Evolutionary conservation across 176 grass and related monocot species (phyloP).

Genomic region (Puya raimondii): DNA sequence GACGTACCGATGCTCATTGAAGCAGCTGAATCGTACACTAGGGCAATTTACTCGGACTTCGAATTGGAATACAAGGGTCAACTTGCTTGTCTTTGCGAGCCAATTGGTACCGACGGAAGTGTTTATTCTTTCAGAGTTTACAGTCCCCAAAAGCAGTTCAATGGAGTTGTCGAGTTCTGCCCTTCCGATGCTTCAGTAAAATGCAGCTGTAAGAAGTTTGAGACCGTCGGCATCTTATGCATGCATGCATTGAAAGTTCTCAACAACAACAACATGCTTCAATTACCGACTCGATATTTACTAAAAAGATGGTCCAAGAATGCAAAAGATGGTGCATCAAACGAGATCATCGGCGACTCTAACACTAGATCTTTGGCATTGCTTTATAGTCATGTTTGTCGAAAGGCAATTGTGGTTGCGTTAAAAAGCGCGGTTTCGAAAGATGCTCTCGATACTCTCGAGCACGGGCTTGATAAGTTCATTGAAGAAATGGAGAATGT

Average conservation of each 20-base stretch:
- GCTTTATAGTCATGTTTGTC: not conserved
- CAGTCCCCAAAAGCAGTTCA: not conserved
- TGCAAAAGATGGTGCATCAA: not conserved
- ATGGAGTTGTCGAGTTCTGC: constrained; percentile 19
- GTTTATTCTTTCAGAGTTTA: constrained; percentile 5
- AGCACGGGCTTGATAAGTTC: not conserved
- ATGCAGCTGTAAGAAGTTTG: constrained; percentile 29
- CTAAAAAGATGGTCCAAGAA: constrained; percentile 28
- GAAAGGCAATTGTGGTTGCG: not conserved
- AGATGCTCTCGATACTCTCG: not conserved
- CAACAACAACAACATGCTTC: constrained; percentile 18
- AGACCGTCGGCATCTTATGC: constrained; percentile 24
- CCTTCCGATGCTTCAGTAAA: not conserved
- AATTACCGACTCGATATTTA: constrained; percentile 24
- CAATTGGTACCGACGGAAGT: constrained; percentile 7
- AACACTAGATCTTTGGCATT: not conserved
- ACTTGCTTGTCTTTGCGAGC: constrained; percentile 23
- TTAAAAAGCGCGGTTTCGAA: not conserved
- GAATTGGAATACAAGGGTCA: constrained; percentile 14
- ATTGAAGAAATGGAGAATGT: constrained; percentile 1
- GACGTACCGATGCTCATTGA: constrained; percentile 14
- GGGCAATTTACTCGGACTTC: constrained; percentile 7
- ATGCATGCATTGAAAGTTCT: constrained; percentile 32
- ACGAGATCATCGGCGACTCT: not conserved
- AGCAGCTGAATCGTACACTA: constrained; percentile 16